These are phyloP conservation scores for Diutina pseudorugosa DNA, from an alignment of 1,139 yeast species.

Conservation along the genomic window DNA sequence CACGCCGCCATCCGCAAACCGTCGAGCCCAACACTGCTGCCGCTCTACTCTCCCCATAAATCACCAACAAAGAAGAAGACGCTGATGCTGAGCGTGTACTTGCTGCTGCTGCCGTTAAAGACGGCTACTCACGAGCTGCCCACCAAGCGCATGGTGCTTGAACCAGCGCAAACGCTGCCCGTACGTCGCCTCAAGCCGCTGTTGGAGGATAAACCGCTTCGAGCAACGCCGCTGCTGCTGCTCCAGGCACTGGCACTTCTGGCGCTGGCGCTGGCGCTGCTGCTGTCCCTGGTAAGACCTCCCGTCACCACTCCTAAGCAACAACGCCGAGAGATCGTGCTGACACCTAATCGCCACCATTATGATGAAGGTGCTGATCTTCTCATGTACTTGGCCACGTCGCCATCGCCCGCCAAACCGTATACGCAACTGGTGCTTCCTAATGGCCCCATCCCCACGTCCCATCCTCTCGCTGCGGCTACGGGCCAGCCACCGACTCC, in stretches of 20 bases:
- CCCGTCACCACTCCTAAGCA: constrained; percentile 7
- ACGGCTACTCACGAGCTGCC: background rate
- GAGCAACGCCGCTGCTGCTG: background rate
- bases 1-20: constrained; percentile 11
- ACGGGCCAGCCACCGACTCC: constrained; percentile 4
- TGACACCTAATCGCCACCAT: constrained; percentile 9
- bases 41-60: background rate
- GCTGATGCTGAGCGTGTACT: background rate
- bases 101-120: constrained; percentile 3
- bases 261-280: constrained; percentile 6
- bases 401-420: constrained; percentile 58
- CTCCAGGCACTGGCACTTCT: constrained; percentile 1
- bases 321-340: constrained; percentile 8
- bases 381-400: constrained; percentile 70
- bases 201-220: background rate
- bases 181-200: background rate
- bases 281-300: constrained; percentile 7
- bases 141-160: constrained; percentile 3
- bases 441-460: background rate
- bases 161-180: background rate
- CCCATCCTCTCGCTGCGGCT: constrained; percentile 5
- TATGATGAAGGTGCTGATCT: constrained; percentile 72
- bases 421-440: background rate
- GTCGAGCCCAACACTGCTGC: constrained; percentile 12
- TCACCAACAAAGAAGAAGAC: background rate